phyloP scores from a whole-genome alignment of 2,329 filamentous ascomycete species.

The Scedosporium boydii region DNA sequence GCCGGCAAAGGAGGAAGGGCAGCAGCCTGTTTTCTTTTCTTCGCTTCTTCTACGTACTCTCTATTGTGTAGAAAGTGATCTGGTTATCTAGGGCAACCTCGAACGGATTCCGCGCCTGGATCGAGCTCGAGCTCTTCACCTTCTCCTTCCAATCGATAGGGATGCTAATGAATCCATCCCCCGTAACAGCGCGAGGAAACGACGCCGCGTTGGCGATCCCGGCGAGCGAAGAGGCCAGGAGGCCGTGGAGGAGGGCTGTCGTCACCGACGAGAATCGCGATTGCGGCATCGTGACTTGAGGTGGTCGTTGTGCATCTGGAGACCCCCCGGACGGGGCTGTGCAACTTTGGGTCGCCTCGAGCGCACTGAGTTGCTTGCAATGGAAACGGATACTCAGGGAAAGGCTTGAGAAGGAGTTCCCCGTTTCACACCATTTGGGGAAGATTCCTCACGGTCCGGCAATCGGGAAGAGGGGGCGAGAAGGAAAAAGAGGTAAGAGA shows the following conservation, averaged over 20 bases:
- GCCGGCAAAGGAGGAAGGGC: background rate
- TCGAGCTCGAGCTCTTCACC: constrained; percentile 8
- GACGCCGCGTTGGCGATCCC: constrained; percentile 7
- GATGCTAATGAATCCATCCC: constrained; percentile 27
- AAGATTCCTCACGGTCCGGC: background rate
- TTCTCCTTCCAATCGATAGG: constrained; percentile 23
- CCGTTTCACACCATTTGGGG: background rate
- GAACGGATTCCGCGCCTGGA: constrained; percentile 14
- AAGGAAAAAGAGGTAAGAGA: background rate
- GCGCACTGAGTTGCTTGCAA: too few species aligned
- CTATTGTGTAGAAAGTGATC: constrained; percentile 28
- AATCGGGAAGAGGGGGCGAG: background rate
- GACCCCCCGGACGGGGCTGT: background rate
- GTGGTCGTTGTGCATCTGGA: background rate
- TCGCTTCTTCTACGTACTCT: constrained; percentile 16
- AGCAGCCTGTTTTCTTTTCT: background rate
- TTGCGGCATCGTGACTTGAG: background rate
- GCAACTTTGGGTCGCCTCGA: too few species aligned
- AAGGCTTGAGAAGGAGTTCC: background rate
- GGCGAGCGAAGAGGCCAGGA: constrained; percentile 6
- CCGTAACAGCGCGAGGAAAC: constrained; percentile 20
- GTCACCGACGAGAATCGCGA: background rate
- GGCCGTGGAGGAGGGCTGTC: background rate
- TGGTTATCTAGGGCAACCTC: constrained; percentile 23
- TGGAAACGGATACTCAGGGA: background rate